A percentile compares a stretch with the other conserved stretches of the same genome.
phyloP scores from a whole-genome alignment of 306 rosid genomes.

The Leucaena leucocephala region DNA sequence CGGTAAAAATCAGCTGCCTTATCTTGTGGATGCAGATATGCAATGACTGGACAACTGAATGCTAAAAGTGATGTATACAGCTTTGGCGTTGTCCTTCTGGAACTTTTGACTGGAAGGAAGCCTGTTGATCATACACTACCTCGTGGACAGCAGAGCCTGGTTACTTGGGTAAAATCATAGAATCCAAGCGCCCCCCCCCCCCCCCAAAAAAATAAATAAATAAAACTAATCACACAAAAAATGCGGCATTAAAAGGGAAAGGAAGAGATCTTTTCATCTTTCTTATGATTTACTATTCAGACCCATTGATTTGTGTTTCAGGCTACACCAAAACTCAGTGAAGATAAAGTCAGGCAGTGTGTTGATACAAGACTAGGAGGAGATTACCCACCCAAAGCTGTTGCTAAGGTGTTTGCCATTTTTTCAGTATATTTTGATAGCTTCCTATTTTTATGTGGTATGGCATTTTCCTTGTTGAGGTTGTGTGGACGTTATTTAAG shows the following conservation, averaged over 20 bases:
- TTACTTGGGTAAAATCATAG: conserved; percentile 78
- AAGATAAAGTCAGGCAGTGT: conserved; percentile 87
- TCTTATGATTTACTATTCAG: conserved; percentile 35
- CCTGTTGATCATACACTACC: conserved; percentile 97
- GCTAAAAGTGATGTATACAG: conserved; percentile 92
- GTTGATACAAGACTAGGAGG: conserved; percentile 78
- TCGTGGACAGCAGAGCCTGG: conserved; percentile 90
- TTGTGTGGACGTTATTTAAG: conserved; percentile 14
- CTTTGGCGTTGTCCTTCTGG: conserved; percentile 89
- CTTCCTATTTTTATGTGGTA: background rate
- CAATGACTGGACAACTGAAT: conserved; percentile 94
- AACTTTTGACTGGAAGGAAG: conserved; percentile 89
- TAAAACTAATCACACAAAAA: background rate
- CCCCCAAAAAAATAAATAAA: background rate
- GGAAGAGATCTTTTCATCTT: conserved; percentile 1
- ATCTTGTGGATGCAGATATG: conserved; percentile 61
- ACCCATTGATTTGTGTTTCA: conserved; percentile 41
- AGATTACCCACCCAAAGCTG: conserved; percentile 86
- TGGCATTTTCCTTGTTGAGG: conserved; percentile 17
- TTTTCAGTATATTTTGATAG: conserved; percentile 18
- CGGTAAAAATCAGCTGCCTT: conserved; percentile 8
- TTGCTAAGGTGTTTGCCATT: conserved; percentile 70
- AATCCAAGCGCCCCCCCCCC: background rate
- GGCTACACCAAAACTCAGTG: conserved; percentile 97
- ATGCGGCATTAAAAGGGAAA: background rate